Conservation (phyloP, 2,329 filamentous ascomycete genomes). For the Monosporascus ibericus region DNA sequence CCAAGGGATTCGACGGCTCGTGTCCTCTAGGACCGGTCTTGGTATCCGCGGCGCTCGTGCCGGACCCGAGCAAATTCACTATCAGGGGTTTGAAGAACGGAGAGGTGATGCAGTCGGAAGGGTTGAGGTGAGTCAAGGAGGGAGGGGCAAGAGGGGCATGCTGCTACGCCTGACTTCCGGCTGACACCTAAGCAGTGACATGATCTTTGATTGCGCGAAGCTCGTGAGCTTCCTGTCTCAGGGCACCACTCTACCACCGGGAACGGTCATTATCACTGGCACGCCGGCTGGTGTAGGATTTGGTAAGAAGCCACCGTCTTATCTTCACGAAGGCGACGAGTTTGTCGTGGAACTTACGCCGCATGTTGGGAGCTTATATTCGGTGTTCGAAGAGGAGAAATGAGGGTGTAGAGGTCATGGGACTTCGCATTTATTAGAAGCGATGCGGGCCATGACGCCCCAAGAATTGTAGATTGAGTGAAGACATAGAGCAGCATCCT, state of each 20-base stretch:
- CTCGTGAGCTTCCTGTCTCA: slow-evolving; percentile 37
- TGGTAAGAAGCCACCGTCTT: slow-evolving; percentile 30
- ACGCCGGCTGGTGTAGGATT: slow-evolving; percentile 37
- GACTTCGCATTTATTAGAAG: background rate
- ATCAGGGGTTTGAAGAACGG: slow-evolving; percentile 44
- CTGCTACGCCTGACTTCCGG: slow-evolving; percentile 8
- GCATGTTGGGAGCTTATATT: slow-evolving; percentile 37
- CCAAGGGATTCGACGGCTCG: slow-evolving; percentile 52
- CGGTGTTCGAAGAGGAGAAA: slow-evolving; percentile 31
- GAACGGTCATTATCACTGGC: slow-evolving; percentile 38
- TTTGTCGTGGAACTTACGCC: slow-evolving; percentile 37
- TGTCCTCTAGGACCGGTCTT: slow-evolving; percentile 49
- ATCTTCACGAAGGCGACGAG: slow-evolving; percentile 33
- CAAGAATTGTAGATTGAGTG: background rate
- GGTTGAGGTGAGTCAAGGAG: slow-evolving; percentile 18
- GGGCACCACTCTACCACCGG: slow-evolving; percentile 34
- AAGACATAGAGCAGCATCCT: background rate
- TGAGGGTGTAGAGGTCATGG: slow-evolving; percentile 7
- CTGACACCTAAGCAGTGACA: slow-evolving; percentile 33
- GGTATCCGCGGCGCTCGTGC: slow-evolving; percentile 36
- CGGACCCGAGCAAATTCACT: slow-evolving; percentile 33
- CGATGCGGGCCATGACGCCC: background rate
- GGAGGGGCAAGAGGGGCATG: background rate
- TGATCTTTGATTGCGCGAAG: slow-evolving; percentile 18
- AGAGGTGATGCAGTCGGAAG: slow-evolving; percentile 41